These are phyloP conservation scores for Hippophae gyantsensis DNA, from an alignment of 306 rosid species.

Conservation along the genomic window DNA sequence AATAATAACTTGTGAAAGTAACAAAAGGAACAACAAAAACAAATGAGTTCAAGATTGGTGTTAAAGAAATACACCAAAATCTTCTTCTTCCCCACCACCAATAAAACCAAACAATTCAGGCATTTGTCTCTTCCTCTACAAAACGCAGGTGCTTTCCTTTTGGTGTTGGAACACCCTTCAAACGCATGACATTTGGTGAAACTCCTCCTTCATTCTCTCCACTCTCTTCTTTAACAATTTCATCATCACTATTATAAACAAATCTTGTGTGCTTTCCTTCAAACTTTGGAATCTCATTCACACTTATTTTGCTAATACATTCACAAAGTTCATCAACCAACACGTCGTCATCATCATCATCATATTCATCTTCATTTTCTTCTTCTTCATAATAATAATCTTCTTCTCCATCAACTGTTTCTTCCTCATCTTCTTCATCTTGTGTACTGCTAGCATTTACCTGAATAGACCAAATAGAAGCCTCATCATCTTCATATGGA, in stretches of 20 bases:
- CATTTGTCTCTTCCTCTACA: conserved; percentile 27
- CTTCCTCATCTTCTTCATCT: conserved; percentile 43
- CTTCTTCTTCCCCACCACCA: background rate
- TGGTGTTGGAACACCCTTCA: conserved; percentile 84
- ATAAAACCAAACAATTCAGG: background rate
- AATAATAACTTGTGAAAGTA: no score
- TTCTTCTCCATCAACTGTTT: conserved; percentile 21
- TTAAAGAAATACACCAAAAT: no score
- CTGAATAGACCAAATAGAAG: conserved; percentile 84
- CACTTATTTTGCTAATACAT: conserved; percentile 48
- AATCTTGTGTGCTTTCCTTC: conserved; percentile 76
- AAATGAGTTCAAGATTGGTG: no score
- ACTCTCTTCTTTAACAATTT: conserved; percentile 28
- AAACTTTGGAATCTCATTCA: conserved; percentile 50
- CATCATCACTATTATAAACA: conserved; percentile 76
- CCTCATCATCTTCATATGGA: conserved; percentile 51
- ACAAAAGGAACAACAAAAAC: no score
- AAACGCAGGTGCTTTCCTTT: conserved; percentile 85
- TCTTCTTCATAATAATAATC: conserved; percentile 12
- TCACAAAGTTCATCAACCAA: conserved; percentile 57
- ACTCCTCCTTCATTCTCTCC: conserved; percentile 25
- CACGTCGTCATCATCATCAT: conserved; percentile 14
- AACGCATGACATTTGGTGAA: conserved; percentile 30
- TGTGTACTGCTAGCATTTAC: conserved; percentile 60
- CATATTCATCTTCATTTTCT: conserved; percentile 17